phyloP scores from a whole-genome alignment of 805 yeast species.

The Sungouiozyma intestinalis region DNA sequence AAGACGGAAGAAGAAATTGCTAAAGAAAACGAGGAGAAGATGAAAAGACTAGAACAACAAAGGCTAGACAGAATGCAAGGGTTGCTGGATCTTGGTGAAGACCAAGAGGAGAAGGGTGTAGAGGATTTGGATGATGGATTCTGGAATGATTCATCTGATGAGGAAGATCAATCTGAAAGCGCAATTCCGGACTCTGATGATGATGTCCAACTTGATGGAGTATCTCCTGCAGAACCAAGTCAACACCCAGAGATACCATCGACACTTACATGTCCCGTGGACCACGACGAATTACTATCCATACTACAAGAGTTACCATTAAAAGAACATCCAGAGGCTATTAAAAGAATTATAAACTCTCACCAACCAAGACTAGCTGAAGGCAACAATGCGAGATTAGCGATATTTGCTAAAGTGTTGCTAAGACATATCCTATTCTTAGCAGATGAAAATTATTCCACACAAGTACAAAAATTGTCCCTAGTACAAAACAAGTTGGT shows the following conservation, averaged over 20 bases:
- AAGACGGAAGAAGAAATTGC: conserved; percentile 64
- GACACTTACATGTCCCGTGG: conserved; percentile 36
- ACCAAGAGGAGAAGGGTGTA: conserved; percentile 39
- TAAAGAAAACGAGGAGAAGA: conserved; percentile 49
- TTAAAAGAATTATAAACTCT: conserved; percentile 45
- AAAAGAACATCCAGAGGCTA: conserved; percentile 35
- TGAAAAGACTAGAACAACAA: conserved; percentile 54
- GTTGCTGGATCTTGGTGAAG: conserved; percentile 34
- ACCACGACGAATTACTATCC: conserved; percentile 34
- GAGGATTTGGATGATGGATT: conserved; percentile 64
- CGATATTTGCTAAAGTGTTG: conserved; percentile 49
- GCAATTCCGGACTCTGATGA: conserved; percentile 34
- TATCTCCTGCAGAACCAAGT: conserved; percentile 26
- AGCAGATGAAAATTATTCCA: conserved; percentile 30
- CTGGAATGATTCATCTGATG: conserved; percentile 50
- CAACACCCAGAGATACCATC: conserved; percentile 16
- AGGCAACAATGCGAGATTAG: conserved; percentile 73
- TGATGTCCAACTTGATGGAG: conserved; percentile 30
- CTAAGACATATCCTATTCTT: conserved; percentile 50
- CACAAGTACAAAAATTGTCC: conserved; percentile 29
- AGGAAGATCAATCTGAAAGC: conserved; percentile 23
- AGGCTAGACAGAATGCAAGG: conserved; percentile 71
- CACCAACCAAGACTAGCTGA: conserved; percentile 70
- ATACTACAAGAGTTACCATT: conserved; percentile 29
- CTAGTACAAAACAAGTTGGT: conserved; percentile 35